A percentile compares a stretch with the other conserved stretches of the same genome.
Conservation (phyloP, 306 rosid species). For the Calophaca sinica region DNA sequence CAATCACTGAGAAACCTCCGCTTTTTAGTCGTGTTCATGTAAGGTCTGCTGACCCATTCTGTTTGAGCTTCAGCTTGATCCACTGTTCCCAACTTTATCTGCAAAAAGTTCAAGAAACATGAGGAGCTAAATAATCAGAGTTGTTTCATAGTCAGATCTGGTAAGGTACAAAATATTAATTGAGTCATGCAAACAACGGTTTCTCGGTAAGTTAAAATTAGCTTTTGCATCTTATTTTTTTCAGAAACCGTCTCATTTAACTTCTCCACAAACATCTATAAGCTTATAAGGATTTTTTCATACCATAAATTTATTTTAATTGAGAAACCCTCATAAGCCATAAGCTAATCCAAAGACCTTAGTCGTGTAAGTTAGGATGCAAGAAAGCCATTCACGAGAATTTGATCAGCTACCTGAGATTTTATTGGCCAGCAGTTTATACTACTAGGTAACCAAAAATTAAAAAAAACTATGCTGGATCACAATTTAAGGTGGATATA, state of each 20-base stretch:
- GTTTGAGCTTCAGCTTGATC: slow-evolving; percentile 82
- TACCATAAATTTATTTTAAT: not conserved
- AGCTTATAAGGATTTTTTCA: not conserved
- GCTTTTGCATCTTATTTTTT: not conserved
- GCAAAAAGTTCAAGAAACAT: slow-evolving; percentile 38
- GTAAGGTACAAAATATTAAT: not conserved
- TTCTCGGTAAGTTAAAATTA: not conserved
- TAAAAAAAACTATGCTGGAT: too few relatives aligned
- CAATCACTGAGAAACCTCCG: slow-evolving; percentile 66
- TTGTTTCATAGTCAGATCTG: slow-evolving; percentile 11
- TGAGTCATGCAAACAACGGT: not conserved
- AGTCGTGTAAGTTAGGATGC: too few relatives aligned
- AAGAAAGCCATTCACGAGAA: too few relatives aligned
- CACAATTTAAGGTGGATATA: too few relatives aligned
- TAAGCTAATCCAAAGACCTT: too few relatives aligned
- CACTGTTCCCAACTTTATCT: slow-evolving; percentile 85
- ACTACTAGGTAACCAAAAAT: too few relatives aligned
- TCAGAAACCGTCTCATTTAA: not conserved
- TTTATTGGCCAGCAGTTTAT: too few relatives aligned
- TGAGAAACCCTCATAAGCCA: not conserved
- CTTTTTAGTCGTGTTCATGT: slow-evolving; percentile 80
- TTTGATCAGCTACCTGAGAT: too few relatives aligned
- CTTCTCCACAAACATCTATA: not conserved
- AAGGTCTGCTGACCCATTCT: slow-evolving; percentile 86
- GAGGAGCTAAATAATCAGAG: not conserved